Evolutionary conservation across 441 rosid genomes (phyloP).

Genomic region (Adansonia rubrostipa): DNA sequence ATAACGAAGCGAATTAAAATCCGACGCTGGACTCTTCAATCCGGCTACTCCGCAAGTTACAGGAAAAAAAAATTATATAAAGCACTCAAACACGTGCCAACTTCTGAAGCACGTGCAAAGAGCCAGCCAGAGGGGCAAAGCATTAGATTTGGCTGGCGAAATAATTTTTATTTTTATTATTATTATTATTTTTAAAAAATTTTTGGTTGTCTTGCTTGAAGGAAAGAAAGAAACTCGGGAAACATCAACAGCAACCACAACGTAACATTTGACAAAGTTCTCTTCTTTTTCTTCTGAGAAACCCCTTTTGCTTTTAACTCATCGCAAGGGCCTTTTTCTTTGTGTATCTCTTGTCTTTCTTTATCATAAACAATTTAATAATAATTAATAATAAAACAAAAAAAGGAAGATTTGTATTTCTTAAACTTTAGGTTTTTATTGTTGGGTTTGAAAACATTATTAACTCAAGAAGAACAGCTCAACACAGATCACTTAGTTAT

Average conservation of each 20-base stretch:
- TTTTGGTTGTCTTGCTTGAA: neutral
- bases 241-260: slow-evolving; percentile 21
- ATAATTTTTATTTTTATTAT: neutral
- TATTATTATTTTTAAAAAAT: no score
- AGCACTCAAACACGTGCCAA: neutral
- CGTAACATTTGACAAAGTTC: neutral
- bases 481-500: slow-evolving; percentile 27
- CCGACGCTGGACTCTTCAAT: no score
- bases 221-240: slow-evolving; percentile 27
- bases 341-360: slow-evolving; percentile 15
- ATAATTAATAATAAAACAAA: no score
- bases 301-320: slow-evolving; percentile 21
- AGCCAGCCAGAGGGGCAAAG: slow-evolving; percentile 13
- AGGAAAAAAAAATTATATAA: no score
- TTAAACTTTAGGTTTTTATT: slow-evolving; percentile 24
- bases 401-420: neutral
- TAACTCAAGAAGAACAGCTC: slow-evolving; percentile 9
- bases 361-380: neutral
- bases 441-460: neutral
- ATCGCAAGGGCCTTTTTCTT: neutral
- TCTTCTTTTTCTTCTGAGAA: slow-evolving; percentile 25
- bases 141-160: neutral
- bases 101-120: neutral
- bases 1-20: no score
- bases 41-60: no score